Percentiles rank a stretch among this genome's conserved stretches.
Evolutionary conservation across 345 rosid genomes (phyloP).

Genomic region (Gossypium ekmanianum): DNA sequence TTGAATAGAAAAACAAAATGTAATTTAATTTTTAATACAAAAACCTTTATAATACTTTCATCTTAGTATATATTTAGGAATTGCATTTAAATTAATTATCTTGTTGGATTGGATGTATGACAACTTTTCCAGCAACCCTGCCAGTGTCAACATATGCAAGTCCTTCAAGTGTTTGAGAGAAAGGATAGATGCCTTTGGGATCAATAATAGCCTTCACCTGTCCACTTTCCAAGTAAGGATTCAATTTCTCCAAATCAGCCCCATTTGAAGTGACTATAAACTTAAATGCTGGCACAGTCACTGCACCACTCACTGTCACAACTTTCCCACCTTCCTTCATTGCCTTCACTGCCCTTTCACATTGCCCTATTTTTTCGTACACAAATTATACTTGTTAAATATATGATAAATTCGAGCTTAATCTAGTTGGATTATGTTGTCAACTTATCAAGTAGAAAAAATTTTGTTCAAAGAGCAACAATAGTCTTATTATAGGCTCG

Average conservation of each 20-base stretch:
- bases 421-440: too few species aligned
- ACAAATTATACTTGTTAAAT: too few species aligned
- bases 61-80: too few species aligned
- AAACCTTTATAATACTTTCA: too few species aligned
- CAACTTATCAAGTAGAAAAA: too few species aligned
- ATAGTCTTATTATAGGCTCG: too few species aligned
- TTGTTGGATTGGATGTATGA: constrained; percentile 51
- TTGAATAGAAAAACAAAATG: rapidly evolving
- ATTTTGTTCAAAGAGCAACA: too few species aligned
- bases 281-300: constrained; percentile 72
- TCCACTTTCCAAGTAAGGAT: constrained; percentile 73
- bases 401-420: too few species aligned
- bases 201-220: constrained; percentile 72
- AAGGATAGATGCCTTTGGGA: constrained; percentile 74
- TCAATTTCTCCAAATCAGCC: constrained; percentile 59
- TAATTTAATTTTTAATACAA: too few species aligned
- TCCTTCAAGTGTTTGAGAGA: constrained; percentile 52
- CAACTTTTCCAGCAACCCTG: constrained; percentile 69
- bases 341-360: constrained; percentile 76
- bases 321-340: constrained; percentile 82
- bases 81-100: too few species aligned
- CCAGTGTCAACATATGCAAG: constrained; percentile 75
- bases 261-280: constrained; percentile 79
- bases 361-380: constrained; percentile 42
- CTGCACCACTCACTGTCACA: constrained; percentile 74